phyloP scores from a whole-genome alignment of 1,139 yeast species.

The Kurtzmaniella quercitrusa region DNA sequence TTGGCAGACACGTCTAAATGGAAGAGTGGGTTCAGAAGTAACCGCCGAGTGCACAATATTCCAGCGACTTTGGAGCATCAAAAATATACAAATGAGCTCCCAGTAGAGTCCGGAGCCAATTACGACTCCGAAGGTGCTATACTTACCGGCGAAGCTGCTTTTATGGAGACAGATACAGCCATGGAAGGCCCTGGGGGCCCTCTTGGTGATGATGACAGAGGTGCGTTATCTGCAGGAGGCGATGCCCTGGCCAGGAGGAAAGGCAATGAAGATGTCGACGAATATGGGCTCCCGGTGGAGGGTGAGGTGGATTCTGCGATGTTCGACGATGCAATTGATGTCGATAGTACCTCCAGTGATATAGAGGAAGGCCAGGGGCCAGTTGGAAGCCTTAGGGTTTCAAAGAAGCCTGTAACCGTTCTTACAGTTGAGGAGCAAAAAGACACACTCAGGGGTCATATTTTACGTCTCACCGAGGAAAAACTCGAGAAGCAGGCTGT shows the following conservation, averaged over 20 bases:
- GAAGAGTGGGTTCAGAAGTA: background rate
- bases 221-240: background rate
- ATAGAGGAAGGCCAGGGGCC: background rate
- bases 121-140: background rate
- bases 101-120: background rate
- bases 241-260: background rate
- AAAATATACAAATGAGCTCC: background rate
- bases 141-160: background rate
- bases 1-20: background rate
- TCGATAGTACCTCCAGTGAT: background rate
- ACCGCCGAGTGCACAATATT: background rate
- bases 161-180: background rate
- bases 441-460: constrained; percentile 8
- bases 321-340: background rate
- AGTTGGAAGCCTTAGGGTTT: background rate
- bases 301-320: background rate
- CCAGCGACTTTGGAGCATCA: background rate
- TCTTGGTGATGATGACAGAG: background rate
- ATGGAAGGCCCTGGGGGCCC: background rate
- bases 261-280: background rate
- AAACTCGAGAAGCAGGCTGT: constrained; percentile 4
- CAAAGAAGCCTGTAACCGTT: constrained; percentile 8
- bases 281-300: background rate
- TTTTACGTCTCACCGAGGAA: constrained; percentile 4
- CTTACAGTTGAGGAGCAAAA: constrained; percentile 12